These are phyloP conservation scores for Apodospora peruviana DNA, from an alignment of 495 filamentous ascomycete species.

Conservation along the genomic window DNA sequence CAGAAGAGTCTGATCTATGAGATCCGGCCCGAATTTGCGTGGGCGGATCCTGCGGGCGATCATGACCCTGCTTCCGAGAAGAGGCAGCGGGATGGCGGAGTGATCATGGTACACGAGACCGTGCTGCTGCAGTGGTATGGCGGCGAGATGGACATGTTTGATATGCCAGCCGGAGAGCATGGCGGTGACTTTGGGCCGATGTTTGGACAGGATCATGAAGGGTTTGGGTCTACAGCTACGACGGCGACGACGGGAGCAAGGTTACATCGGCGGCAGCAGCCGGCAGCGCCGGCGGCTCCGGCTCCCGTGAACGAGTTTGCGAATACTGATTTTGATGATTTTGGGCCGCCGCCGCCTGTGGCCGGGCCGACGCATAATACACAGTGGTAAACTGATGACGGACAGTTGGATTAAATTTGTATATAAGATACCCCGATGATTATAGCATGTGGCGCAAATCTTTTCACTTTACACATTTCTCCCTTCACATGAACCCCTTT, in stretches of 20 bases:
- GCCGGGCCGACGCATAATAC: too few species aligned
- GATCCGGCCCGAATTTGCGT: slow-evolving; percentile 12
- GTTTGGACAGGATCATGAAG: background rate
- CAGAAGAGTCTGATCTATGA: slow-evolving; percentile 7
- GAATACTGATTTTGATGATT: background rate
- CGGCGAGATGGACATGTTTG: slow-evolving; percentile 8
- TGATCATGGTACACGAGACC: slow-evolving; percentile 8
- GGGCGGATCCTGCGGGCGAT: slow-evolving; percentile 5
- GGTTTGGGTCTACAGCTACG: background rate
- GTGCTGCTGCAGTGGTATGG: slow-evolving; percentile 5
- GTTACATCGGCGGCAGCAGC: background rate
- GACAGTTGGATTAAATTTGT: too few species aligned
- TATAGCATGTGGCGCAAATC: too few species aligned
- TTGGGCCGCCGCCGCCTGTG: background rate
- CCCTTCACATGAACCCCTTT: too few species aligned
- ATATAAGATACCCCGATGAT: too few species aligned
- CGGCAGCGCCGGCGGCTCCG: background rate
- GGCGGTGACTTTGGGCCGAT: background rate
- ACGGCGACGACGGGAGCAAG: background rate
- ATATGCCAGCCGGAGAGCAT: background rate
- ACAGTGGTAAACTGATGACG: too few species aligned
- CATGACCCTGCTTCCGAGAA: background rate
- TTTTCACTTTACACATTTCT: too few species aligned
- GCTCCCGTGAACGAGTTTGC: background rate
- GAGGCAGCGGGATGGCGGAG: background rate